Evolutionary conservation across 257 asterid genomes (phyloP), one percentile per base, ranked within the genome.

Genomic region (Penstemon newberryi): DNA sequence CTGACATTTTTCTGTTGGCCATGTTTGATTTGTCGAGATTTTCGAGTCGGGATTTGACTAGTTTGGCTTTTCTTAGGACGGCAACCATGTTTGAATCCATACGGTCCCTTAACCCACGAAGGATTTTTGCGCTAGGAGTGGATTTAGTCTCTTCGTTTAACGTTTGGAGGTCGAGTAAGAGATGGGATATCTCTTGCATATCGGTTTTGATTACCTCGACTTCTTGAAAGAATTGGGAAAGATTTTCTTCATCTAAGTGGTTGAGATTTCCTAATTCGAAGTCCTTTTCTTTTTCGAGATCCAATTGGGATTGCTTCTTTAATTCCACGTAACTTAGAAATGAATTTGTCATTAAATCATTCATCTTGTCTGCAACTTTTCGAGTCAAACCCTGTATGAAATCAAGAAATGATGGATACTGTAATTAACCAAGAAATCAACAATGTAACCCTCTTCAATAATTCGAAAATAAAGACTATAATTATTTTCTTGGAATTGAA

Each of bases 301-400:
- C 88, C 70, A 80, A 37, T 60, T 70, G 80, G 67, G 86, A 82
- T 74, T 87, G 95, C 65, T 82, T 89, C 83, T 89, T 92, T 89
- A 89, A 65, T 59, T 89, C 96, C 25, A 84, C 89, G 66, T 89
- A 92, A 79, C 84, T 81, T 67, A 80, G 49, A 70, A 89, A 89
- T 15, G 97, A 92, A 39, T 81, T 86, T 0, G 91, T 87, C 95
- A 92, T 85, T 5, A 92, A 90, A 85, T 92, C 93, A 73, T 92
- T 92, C 96, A 92, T 92, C 77, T 80, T 85, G 41, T 7, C 60
- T 0, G 19, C 65, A 60, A 33, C 54, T 56, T 43, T 7, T 43
- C 67, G 62, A 63, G 8, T 61, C 18, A 18, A 58, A 18, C 15
- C 60, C 78, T 74, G 79, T 62, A 63, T 62, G 66, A 8, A 62